These are phyloP conservation scores for Aspergillus pseudotamarii DNA, from an alignment of 2,329 filamentous ascomycete genomes.

Conservation along the genomic window DNA sequence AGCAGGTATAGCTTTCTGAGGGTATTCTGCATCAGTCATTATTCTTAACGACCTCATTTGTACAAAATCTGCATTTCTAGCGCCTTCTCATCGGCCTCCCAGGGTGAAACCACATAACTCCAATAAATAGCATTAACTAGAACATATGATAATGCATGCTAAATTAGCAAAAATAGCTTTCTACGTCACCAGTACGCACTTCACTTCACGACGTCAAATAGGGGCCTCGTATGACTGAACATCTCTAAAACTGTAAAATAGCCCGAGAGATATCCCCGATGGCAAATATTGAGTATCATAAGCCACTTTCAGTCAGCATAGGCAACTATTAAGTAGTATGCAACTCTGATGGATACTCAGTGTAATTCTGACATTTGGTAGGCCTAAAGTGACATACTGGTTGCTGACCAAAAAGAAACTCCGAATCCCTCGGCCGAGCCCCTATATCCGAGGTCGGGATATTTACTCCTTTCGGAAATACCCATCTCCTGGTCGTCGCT, in stretches of 20 bases:
- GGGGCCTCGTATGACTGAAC: too few species aligned
- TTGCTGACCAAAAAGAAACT: not conserved
- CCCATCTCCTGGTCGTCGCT: not conserved
- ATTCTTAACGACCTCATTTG: too few species aligned
- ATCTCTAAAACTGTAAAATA: not conserved
- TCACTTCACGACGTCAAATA: too few species aligned
- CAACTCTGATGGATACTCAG: not conserved
- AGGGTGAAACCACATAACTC: too few species aligned
- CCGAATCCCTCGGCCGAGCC: not conserved
- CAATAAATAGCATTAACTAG: too few species aligned
- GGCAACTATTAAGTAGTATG: not conserved
- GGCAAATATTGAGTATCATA: not conserved
- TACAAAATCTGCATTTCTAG: too few species aligned
- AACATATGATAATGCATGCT: too few species aligned
- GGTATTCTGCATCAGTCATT: too few species aligned
- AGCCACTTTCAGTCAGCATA: not conserved
- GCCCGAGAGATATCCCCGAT: not conserved
- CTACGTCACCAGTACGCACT: too few species aligned
- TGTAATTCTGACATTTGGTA: not conserved
- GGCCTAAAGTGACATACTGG: too few species aligned
- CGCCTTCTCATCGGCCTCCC: too few species aligned
- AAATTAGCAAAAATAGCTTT: too few species aligned
- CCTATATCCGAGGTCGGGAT: not conserved
- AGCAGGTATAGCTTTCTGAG: not conserved
- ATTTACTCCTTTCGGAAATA: not conserved